Percentiles rank a stretch among this genome's conserved stretches.
Evolutionary conservation across 495 filamentous ascomycete genomes (phyloP).

Genomic region (Penicillium lagena): DNA sequence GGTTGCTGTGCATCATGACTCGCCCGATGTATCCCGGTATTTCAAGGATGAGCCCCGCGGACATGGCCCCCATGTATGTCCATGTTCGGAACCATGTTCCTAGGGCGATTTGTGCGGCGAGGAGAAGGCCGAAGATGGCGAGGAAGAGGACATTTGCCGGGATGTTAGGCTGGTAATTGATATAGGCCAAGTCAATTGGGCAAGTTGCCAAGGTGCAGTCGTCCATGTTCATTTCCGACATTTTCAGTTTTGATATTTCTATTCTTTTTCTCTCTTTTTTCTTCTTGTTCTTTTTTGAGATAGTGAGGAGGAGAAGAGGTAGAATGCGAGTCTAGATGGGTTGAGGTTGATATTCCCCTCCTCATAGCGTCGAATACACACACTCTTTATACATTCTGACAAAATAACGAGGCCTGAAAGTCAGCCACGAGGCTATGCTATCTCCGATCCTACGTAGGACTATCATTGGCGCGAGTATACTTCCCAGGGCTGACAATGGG

Average conservation of each 20-base stretch:
- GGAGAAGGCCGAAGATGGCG: slow-evolving; percentile 21
- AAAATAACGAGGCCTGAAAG: slow-evolving; percentile 1
- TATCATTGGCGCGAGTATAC: slow-evolving; percentile 4
- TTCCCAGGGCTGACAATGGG: background rate
- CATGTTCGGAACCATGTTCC: slow-evolving; percentile 23
- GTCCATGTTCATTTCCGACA: slow-evolving; percentile 4
- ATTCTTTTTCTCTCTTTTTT: slow-evolving; percentile 2
- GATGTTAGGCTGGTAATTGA: slow-evolving; percentile 30
- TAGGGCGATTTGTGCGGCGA: slow-evolving; percentile 22
- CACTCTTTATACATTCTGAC: slow-evolving; percentile 3
- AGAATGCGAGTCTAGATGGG: slow-evolving; percentile 1
- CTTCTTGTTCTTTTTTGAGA: background rate
- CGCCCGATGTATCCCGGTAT: slow-evolving; percentile 34
- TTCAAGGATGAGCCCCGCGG: slow-evolving; percentile 25
- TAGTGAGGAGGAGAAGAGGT: slow-evolving; percentile 1
- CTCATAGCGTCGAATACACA: background rate
- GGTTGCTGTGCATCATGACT: slow-evolving; percentile 29
- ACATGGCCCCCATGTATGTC: slow-evolving; percentile 19
- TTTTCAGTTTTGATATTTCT: slow-evolving; percentile 1
- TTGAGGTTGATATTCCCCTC: slow-evolving; percentile 1
- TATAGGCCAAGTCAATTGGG: slow-evolving; percentile 19
- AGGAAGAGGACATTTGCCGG: slow-evolving; percentile 28
- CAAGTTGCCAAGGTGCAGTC: slow-evolving; percentile 31
- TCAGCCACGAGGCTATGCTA: slow-evolving; percentile 4
- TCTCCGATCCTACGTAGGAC: slow-evolving; percentile 4